phyloP scores from a whole-genome alignment of 225 moss, liverwort and hornwort genomes.

The Takakia lepidozioides region DNA sequence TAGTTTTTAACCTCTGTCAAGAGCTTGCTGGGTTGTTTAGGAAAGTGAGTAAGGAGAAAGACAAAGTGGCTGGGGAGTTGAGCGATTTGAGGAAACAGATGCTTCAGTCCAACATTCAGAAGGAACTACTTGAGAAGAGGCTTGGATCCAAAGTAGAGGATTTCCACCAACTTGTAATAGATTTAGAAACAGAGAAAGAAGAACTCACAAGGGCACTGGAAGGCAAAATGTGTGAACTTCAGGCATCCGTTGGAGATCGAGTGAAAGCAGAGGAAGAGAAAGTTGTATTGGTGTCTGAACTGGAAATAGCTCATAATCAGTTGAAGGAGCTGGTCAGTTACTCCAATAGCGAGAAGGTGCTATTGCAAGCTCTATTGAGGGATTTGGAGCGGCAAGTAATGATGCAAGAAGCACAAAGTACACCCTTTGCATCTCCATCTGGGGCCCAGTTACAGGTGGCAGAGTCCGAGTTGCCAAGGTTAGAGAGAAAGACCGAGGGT shows the following conservation, averaged over 20 bases:
- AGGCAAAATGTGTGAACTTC: neutral
- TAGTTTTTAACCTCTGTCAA: too few species aligned
- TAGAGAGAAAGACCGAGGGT: constrained; percentile 32
- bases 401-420: constrained; percentile 11
- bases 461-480: constrained; percentile 27
- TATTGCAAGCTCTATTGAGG: constrained; percentile 21
- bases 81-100: constrained; percentile 17
- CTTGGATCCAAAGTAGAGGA: constrained; percentile 8
- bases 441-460: constrained; percentile 9
- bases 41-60: constrained; percentile 28
- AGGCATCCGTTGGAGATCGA: neutral
- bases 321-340: too few species aligned
- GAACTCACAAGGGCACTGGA: constrained; percentile 14
- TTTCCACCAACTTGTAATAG: constrained; percentile 10
- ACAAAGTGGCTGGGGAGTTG: constrained; percentile 21
- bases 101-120: constrained; percentile 7
- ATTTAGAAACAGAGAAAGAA: constrained; percentile 3
- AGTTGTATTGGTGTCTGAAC: too few species aligned
- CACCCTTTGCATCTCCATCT: neutral
- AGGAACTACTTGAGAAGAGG: constrained; percentile 5
- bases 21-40: constrained; percentile 26
- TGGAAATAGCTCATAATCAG: too few species aligned
- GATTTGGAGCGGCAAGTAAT: constrained; percentile 15
- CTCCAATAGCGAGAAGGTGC: constrained; percentile 12
- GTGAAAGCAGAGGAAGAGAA: too few species aligned